Evolutionary conservation across 768 basidiomycete species (phyloP).

Genomic region (Russula sp.): DNA sequence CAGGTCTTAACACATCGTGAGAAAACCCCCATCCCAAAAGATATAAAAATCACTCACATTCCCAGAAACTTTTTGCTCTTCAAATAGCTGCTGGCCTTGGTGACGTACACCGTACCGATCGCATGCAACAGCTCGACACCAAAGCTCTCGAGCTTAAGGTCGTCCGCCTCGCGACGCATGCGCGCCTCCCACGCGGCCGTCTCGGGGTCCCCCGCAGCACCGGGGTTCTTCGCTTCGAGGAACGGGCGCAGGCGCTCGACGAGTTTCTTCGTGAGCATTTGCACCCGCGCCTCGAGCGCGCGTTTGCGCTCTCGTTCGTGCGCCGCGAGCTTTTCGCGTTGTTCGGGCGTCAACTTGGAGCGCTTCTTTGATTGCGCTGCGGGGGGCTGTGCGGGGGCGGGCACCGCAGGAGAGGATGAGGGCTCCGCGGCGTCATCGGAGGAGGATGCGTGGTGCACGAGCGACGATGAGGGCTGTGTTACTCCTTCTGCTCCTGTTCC

Average conservation of each 20-base stretch:
- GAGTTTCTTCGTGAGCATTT: constrained; percentile 70
- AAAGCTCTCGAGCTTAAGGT: constrained; percentile 95
- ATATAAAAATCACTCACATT: constrained; percentile 47
- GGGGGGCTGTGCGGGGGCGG: constrained; percentile 26
- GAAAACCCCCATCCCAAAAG: constrained; percentile 4
- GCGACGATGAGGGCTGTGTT: not conserved
- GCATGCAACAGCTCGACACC: constrained; percentile 93
- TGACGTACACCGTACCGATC: constrained; percentile 87
- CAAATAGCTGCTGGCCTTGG: constrained; percentile 87
- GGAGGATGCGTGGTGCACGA: not conserved
- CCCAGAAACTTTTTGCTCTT: constrained; percentile 90
- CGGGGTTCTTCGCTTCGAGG: constrained; percentile 83
- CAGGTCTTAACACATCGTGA: constrained; percentile 36
- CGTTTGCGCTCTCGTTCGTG: constrained; percentile 77
- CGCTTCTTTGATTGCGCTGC: constrained; percentile 31
- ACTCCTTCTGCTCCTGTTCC: not conserved
- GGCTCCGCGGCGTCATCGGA: constrained; percentile 1
- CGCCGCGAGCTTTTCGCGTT: constrained; percentile 74
- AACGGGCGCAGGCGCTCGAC: constrained; percentile 82
- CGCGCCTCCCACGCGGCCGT: constrained; percentile 68
- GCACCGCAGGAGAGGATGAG: constrained; percentile 10
- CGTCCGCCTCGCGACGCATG: constrained; percentile 82
- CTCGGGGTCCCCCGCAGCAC: constrained; percentile 76
- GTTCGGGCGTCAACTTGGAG: constrained; percentile 69
- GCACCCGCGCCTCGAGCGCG: constrained; percentile 73